phyloP scores from a whole-genome alignment of 192 early-diverging fungal species.

The Spizellomyces punctatus region DNA sequence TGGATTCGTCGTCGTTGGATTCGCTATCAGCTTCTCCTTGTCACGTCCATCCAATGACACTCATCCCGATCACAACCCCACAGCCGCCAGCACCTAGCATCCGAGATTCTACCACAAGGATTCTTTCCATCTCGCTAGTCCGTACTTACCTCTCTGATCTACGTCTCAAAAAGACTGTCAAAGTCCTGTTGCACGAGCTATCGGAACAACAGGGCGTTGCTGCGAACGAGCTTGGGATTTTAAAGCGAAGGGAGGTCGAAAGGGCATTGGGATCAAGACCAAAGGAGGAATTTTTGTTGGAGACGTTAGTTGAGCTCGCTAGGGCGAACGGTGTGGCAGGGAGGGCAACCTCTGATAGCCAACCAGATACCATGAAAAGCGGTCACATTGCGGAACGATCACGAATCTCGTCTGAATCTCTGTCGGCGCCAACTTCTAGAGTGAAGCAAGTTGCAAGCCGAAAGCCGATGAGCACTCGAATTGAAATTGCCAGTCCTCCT shows the following conservation, averaged over 20 bases:
- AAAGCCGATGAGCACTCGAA: no score
- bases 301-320: not conserved
- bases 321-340: not conserved
- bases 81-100: no score
- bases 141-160: conserved; percentile 19
- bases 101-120: not conserved
- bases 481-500: no score
- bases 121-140: conserved; percentile 4
- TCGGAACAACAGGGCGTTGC: not conserved
- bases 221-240: not conserved
- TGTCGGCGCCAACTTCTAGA: no score
- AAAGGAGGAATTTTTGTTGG: not conserved
- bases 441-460: no score
- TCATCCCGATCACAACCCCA: no score
- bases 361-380: not conserved
- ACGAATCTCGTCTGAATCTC: no score
- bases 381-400: not conserved
- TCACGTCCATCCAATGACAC: no score
- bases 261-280: not conserved
- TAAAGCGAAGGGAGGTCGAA: conserved; percentile 14
- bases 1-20: no score
- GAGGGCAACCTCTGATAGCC: not conserved
- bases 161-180: not conserved
- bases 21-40: no score
- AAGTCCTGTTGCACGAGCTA: conserved; percentile 8